Base-by-base conservation (phyloP, 352 stramenopile genomes). In the Globisporangium paddicum region DNA sequence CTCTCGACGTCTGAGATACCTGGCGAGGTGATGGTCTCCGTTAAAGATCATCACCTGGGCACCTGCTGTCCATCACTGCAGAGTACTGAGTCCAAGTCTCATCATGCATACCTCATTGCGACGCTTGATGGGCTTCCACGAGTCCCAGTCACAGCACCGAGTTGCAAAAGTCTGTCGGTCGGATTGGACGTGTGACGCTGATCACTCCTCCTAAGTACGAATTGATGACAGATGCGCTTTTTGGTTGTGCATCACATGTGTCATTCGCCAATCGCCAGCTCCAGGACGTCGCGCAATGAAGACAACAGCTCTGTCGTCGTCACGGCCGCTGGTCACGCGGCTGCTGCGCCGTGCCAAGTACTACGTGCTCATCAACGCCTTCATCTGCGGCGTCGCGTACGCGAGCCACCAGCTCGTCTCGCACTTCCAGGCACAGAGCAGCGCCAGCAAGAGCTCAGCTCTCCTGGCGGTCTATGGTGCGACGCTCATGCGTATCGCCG, bases 301-400 rank as follows among this genome's bases (percentile, higher is more conserved):
- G 18, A 35, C 21, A 34, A 14, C 14, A 34, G 23, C 25, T 19
- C 44, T n/a, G n/a, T n/a, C n/a, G n/a, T n/a, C n/a, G n/a, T n/a
- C 34, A 34, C 8, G 7, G 23, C 14, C 58, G 21, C 30, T 18
- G 21, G 13, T 47, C 6, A 51, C 66, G 52, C 63, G 68, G 2
- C 16, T 79, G 26, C 63, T 75, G 60, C 77, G 84, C 34, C 75
- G 78, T 32, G 70, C 69, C 66, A 92, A 90, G 72, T 94, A 85
- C 68, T 94, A 94, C 71, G 50, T 66, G 18, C 48, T 94, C 56
- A 89, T 94, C 67, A 94, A 94, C 58, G 70, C 73, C 18, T 94
- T 94, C 67, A 91, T 90, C 62, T 87, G 69, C 58, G 71, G 68
- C 37, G 66, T 94, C 35, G 75, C 63, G 5, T 23, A 72, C 13